A percentile compares a stretch with the other conserved stretches of the same genome.
These are phyloP conservation scores for Dactylellina leptospora DNA, from an alignment of 2,329 filamentous ascomycete genomes.

Conservation along the genomic window DNA sequence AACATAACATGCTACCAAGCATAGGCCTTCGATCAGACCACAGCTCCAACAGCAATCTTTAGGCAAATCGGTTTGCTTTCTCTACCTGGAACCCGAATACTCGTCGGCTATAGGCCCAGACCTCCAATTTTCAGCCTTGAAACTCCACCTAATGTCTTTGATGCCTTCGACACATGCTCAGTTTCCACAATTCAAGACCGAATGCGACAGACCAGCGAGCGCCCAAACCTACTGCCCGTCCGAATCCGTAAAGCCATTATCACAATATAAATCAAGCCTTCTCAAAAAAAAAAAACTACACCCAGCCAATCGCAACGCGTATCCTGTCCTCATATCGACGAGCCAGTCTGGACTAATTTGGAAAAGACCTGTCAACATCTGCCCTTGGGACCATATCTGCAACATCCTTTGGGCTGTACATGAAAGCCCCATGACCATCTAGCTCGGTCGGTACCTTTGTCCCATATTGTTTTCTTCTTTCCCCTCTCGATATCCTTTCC, in stretches of 20 bases:
- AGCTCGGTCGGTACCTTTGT: constrained; percentile 6
- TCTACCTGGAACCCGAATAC: neutral
- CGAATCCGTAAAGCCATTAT: constrained; percentile 9
- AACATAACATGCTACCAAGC: neutral
- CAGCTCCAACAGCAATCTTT: neutral
- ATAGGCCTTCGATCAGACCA: neutral
- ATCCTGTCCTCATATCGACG: neutral
- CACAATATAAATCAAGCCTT: neutral
- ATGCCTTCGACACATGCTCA: constrained; percentile 38
- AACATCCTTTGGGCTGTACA: constrained; percentile 43
- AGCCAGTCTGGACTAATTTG: constrained; percentile 30
- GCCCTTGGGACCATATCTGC: constrained; percentile 34
- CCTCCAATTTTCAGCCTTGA: constrained; percentile 12
- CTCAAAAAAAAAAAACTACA: neutral
- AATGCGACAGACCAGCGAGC: no score
- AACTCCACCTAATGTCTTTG: constrained; percentile 13
- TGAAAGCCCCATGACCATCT: constrained; percentile 34
- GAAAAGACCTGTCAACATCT: constrained; percentile 34
- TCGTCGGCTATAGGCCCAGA: neutral
- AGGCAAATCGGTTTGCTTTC: constrained; percentile 12
- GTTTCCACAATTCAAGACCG: constrained; percentile 24
- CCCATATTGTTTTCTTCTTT: neutral
- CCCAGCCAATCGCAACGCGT: constrained; percentile 30
- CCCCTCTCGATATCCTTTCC: neutral
- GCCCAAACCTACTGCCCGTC: neutral